Evolutionary conservation across 768 basidiomycete species (phyloP), one percentile per base, ranked within the genome.

Genomic region (Pulveroboletus sp.): DNA sequence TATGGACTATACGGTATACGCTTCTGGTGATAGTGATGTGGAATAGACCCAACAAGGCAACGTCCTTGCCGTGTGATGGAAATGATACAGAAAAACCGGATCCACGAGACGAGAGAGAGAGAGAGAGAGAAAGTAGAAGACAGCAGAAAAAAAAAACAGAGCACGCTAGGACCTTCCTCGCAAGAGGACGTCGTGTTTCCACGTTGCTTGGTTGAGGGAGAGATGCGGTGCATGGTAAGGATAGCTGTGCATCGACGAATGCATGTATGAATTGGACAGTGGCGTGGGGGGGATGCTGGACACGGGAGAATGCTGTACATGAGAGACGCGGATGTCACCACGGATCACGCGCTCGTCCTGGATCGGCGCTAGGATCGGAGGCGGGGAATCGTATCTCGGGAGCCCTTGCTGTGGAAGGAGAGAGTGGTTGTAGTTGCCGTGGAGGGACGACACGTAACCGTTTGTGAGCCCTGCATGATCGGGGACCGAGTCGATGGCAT

Each of bases 341-440:
- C 69, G 59, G 31, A 66, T 59, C 24, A 69, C 64, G 9, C 64
- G 58, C 46, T 69, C 61, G 17, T 69, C 65, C 41, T 82, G 81
- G 33, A 82, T 80, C 3, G 81, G 81, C 19, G 81, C 80, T 25
- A 83, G 66, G 7, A 69, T 72, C 0, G 79, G 80, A 24, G 81
- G 80, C 0, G 81, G 80, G 0, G 77, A 79, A 19, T 73, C 71
- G 47, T 77, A 79, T 33, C 79, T 67, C 1, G 55, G 61, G 43
- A 51, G 52, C 41, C 34, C 55, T 14, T 61, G 64, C 23, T 57
- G 63, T 33, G 53, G 43, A 20, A 59, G 23, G 49, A 59, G 40
- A 20, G 62, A 36, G 49, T 59, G 53, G 45, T 37, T 52, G 45
- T 63, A 67, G 43, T 43, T 51, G 9, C 53, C 56, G 11, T 67